Evolutionary conservation across 495 filamentous ascomycete species (phyloP).

Genomic region (Lichina pygmaea): DNA sequence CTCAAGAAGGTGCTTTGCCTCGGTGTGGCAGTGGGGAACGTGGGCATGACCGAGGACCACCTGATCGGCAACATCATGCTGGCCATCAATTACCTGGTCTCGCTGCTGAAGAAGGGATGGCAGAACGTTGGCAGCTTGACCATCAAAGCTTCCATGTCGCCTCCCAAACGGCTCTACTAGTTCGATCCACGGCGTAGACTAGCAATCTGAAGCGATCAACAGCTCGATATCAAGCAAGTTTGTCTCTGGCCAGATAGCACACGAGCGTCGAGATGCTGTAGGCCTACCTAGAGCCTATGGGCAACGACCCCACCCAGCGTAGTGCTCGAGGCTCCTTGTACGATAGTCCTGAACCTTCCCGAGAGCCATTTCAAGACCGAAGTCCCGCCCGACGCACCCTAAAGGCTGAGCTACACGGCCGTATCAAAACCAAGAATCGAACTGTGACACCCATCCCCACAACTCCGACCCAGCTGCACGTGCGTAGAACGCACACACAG

Average conservation of each 20-base stretch:
- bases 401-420: too few relatives aligned
- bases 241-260: too few relatives aligned
- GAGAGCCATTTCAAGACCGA: too few relatives aligned
- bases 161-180: slow-evolving; percentile 90
- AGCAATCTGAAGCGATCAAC: too few relatives aligned
- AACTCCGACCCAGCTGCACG: slow-evolving; percentile 9
- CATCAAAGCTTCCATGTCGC: slow-evolving; percentile 98
- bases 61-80: slow-evolving; percentile 90
- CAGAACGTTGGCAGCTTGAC: slow-evolving; percentile 98
- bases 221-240: too few relatives aligned
- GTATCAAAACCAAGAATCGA: too few relatives aligned
- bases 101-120: slow-evolving; percentile 98
- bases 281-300: too few relatives aligned
- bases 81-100: slow-evolving; percentile 98
- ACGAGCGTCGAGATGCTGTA: too few relatives aligned
- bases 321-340: too few relatives aligned
- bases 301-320: too few relatives aligned
- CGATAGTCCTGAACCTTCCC: too few relatives aligned
- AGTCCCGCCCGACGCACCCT: too few relatives aligned
- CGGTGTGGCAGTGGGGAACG: slow-evolving; percentile 95
- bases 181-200: slow-evolving; percentile 3
- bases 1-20: slow-evolving; percentile 99
- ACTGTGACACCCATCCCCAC: slow-evolving; percentile 11
- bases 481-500: neutral
- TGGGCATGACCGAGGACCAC: slow-evolving; percentile 89